Evolutionary conservation across 768 basidiomycete species (phyloP), one percentile per base, ranked within the genome.

Genomic region (Pleurotus cornucopiae): DNA sequence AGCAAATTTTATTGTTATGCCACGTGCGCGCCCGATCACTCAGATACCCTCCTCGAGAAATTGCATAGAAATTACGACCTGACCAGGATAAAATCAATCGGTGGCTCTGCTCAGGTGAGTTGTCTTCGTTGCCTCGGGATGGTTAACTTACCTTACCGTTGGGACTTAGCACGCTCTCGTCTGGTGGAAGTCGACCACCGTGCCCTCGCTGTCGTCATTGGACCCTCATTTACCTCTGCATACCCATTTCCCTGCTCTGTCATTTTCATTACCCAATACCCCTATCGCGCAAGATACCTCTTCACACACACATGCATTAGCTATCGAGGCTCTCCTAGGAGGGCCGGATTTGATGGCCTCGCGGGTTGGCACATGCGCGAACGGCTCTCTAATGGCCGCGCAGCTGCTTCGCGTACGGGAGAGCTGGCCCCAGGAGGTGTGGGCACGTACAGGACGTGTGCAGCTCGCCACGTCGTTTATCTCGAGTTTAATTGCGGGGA

Each of bases 111-210:
- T 1, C 90, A 90, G 77, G 88, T 86, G 57, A n/a, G 75, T 55
- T 40, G 21, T 47, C 54, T 37, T 30, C 6, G 46, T 48, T 55
- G 55, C 14, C 45, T 14, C 52, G 40, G 30, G 23, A 51, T 21
- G 16, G 49, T 52, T 63, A 49, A 58, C 57, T 21, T 40, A 12
- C 43, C 38, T 23, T 57, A 75, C 45, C 23, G 23, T 23, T 23
- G 23, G 23, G 23, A 25, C 38, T 3, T 55, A 77, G 84, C 84
- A 87, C 65, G 88, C 89, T 2, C 75, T 91, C 16, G 90, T 93
- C 40, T 92, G 89, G 88, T 92, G 90, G 89, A 90, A 89, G 71
- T 84, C 88, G 1, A 86, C 84, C 6, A 80, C 89, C 7, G 79
- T 89, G 11, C 83, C 85, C 12, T 84, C 84, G 6, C 75, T 93